Conservation (phyloP, 805 yeast genomes). For the Vanderwaltozyma polyspora region DNA sequence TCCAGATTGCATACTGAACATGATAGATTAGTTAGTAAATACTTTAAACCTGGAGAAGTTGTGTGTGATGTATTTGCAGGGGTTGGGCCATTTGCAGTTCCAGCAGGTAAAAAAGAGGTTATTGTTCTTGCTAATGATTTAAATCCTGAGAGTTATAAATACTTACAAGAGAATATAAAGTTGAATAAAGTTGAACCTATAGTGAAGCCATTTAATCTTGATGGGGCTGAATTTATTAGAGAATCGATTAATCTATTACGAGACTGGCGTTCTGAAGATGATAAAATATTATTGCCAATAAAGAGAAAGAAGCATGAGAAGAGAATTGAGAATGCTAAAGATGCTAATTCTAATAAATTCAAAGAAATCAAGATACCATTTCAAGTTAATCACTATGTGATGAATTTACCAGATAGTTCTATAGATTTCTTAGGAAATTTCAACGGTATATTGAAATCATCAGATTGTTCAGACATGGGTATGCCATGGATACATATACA, state of each 20-base stretch:
- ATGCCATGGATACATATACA: slow-evolving; percentile 78
- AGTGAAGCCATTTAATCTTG: slow-evolving; percentile 57
- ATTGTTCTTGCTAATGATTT: slow-evolving; percentile 85
- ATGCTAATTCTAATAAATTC: slow-evolving; percentile 32
- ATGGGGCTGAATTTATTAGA: slow-evolving; percentile 73
- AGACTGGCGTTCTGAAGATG: slow-evolving; percentile 31
- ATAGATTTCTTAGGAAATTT: slow-evolving; percentile 69
- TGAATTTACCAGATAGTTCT: slow-evolving; percentile 95
- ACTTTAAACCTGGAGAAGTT: slow-evolving; percentile 54
- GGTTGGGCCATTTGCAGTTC: slow-evolving; percentile 95
- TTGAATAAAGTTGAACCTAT: slow-evolving; percentile 50
- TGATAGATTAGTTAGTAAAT: slow-evolving; percentile 53
- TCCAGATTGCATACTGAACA: slow-evolving; percentile 92
- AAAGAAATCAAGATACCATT: slow-evolving; percentile 24
- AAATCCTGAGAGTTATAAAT: slow-evolving; percentile 75
- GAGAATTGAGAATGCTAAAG: slow-evolving; percentile 13
- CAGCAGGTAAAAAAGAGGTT: slow-evolving; percentile 78
- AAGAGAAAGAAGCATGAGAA: slow-evolving; percentile 28
- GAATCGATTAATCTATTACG: slow-evolving; percentile 42
- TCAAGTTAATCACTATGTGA: slow-evolving; percentile 56
- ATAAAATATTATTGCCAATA: slow-evolving; percentile 28
- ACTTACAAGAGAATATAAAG: slow-evolving; percentile 52
- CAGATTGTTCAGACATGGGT: slow-evolving; percentile 31
- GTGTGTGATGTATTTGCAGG: slow-evolving; percentile 97
- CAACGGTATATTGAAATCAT: slow-evolving; percentile 28